Percentiles rank a stretch among this genome's conserved stretches.
These are phyloP conservation scores for Paecilomyces fulvus DNA, from an alignment of 2,329 filamentous ascomycete genomes.

Conservation along the genomic window DNA sequence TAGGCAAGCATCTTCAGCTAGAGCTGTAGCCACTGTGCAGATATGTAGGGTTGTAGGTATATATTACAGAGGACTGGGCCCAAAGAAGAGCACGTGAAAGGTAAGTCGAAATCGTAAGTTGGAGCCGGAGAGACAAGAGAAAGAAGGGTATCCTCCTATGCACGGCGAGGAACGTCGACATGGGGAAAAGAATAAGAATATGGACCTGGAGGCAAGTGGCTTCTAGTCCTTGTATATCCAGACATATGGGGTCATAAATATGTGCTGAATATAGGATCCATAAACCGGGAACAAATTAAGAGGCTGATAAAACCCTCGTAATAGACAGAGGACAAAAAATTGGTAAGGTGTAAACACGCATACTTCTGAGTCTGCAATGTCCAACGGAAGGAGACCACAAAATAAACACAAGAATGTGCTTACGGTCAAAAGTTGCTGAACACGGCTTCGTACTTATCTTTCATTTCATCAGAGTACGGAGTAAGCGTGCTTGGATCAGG, in stretches of 20 bases:
- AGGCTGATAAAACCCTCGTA: too few species aligned
- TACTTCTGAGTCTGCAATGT: background rate
- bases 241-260: background rate
- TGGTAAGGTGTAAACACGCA: too few species aligned
- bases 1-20: background rate
- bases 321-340: too few species aligned
- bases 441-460: constrained; percentile 49
- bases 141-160: background rate
- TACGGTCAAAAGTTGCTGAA: constrained; percentile 51
- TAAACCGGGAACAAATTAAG: too few species aligned
- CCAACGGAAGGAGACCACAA: background rate
- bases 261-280: too few species aligned
- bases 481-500: constrained; percentile 45
- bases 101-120: background rate
- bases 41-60: background rate
- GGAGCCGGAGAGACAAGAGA: background rate
- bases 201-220: background rate
- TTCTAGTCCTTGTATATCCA: background rate
- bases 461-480: constrained; percentile 52
- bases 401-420: background rate
- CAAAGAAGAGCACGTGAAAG: background rate
- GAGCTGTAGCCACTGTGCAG: background rate
- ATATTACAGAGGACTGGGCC: background rate
- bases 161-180: background rate
- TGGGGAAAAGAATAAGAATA: background rate